Evolutionary conservation across 495 filamentous ascomycete species (phyloP).

Genomic region (Aspergillus cavernicola): DNA sequence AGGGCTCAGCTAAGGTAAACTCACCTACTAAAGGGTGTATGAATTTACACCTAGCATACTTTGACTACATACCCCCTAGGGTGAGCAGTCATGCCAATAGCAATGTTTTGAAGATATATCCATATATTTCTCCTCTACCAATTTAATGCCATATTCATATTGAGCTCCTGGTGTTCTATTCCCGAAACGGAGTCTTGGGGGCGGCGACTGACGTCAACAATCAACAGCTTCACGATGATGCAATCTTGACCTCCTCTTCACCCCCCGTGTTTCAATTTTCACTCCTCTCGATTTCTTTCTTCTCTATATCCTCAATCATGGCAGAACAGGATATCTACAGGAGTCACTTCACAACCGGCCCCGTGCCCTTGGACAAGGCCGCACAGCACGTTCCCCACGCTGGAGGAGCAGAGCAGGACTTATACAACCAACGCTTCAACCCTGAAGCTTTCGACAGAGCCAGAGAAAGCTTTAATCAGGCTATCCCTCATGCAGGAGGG

Average conservation of each 20-base stretch:
- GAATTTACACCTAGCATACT: no score
- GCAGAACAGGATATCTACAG: conserved; percentile 1
- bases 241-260: not conserved
- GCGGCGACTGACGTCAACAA: not conserved
- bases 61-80: no score
- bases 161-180: no score
- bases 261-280: not conserved
- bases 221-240: not conserved
- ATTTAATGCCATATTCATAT: no score
- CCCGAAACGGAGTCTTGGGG: no score
- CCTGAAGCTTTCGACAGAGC: not conserved
- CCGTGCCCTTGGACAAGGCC: not conserved
- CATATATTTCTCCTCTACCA: no score
- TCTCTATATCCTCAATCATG: not conserved
- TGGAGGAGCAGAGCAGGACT: not conserved
- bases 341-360: not conserved
- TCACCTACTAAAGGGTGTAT: no score
- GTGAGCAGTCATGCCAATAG: no score
- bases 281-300: not conserved
- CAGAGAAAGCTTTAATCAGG: not conserved
- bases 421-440: not conserved
- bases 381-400: not conserved
- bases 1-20: no score
- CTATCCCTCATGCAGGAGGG: not conserved
- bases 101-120: no score